Conservation (phyloP, 176 grass and related monocot species). For the Avena insularis region DNA sequence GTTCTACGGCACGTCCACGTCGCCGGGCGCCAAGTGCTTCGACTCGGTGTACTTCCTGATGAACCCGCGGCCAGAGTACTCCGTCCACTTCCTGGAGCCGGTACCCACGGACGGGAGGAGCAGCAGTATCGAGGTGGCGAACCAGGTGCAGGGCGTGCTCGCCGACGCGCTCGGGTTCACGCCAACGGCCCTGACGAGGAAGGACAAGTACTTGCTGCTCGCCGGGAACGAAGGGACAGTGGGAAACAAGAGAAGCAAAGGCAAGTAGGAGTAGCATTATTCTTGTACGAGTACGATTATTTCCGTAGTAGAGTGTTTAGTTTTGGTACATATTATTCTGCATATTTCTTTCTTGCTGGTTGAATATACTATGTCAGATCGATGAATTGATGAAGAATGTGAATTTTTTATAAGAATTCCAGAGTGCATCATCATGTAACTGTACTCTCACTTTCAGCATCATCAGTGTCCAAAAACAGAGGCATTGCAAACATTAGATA, state of each 20-base stretch:
- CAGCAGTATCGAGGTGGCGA: slow-evolving; percentile 50
- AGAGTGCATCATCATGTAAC: background rate
- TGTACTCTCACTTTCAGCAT: background rate
- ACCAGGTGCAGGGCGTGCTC: slow-evolving; percentile 51
- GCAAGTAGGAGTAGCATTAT: background rate
- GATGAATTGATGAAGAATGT: background rate
- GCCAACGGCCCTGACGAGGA: slow-evolving; percentile 69
- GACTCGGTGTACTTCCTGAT: slow-evolving; percentile 70
- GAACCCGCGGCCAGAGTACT: slow-evolving; percentile 58
- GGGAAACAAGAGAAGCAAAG: background rate
- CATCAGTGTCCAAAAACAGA: background rate
- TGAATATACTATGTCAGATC: background rate
- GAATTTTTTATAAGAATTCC: background rate
- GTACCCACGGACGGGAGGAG: slow-evolving; percentile 30
- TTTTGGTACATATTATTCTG: background rate
- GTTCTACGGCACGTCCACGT: slow-evolving; percentile 75
- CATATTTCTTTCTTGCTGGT: background rate
- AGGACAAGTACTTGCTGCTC: slow-evolving; percentile 72
- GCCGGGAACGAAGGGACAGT: slow-evolving; percentile 61
- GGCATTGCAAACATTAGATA: background rate
- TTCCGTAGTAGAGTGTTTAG: background rate
- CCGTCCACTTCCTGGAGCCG: slow-evolving; percentile 53
- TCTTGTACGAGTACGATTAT: background rate
- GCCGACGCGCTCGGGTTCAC: slow-evolving; percentile 62
- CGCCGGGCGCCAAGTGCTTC: slow-evolving; percentile 53